Conservation (phyloP, 2,329 filamentous ascomycete species). For the Botrytis elliptica region DNA sequence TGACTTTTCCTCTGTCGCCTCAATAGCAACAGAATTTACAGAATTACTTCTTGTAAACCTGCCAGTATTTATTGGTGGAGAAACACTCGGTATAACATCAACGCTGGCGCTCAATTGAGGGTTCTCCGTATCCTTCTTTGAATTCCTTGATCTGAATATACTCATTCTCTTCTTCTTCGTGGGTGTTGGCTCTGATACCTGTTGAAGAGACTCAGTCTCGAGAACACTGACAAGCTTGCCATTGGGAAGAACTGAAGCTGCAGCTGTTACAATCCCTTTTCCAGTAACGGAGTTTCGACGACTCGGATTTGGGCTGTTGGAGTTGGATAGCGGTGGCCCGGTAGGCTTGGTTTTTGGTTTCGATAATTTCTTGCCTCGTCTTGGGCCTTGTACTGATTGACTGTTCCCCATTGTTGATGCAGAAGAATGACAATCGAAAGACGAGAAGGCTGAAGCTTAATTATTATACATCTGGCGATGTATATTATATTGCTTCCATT, state of each 20-base stretch:
- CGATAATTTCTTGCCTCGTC: conserved; percentile 33
- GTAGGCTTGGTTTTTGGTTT: conserved; percentile 37
- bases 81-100: neutral
- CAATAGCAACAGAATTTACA: conserved; percentile 6
- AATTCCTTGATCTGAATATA: conserved; percentile 12
- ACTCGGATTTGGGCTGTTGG: conserved; percentile 25
- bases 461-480: conserved; percentile 17
- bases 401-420: conserved; percentile 35
- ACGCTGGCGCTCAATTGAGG: neutral
- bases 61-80: neutral
- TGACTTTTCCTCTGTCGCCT: conserved; percentile 1
- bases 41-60: conserved; percentile 19
- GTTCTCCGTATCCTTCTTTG: conserved; percentile 7
- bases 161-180: conserved; percentile 24
- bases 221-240: conserved; percentile 6
- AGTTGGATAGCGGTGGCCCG: conserved; percentile 26
- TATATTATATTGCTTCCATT: conserved; percentile 22
- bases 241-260: conserved; percentile 5
- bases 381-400: conserved; percentile 31
- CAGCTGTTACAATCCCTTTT: conserved; percentile 8
- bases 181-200: conserved; percentile 9
- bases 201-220: neutral
- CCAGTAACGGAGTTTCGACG: conserved; percentile 32
- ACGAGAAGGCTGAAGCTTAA: conserved; percentile 9
- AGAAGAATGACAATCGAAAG: conserved; percentile 10